Conservation (phyloP, 495 filamentous ascomycete species). For the Daldinia caldariorum region DNA sequence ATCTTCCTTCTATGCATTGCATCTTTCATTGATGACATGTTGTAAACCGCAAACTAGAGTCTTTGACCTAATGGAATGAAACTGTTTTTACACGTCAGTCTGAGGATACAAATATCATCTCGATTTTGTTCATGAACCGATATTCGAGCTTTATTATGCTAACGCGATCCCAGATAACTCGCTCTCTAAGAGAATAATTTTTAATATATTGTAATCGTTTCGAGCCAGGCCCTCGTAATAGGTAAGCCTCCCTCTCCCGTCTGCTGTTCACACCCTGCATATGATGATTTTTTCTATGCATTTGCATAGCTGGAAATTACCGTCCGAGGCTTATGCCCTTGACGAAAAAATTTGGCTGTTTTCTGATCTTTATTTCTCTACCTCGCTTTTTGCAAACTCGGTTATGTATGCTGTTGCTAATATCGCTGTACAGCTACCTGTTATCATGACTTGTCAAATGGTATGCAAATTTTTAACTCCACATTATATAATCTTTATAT, state of each 20-base stretch:
- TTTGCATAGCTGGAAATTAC: conserved; percentile 99
- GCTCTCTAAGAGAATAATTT: background rate
- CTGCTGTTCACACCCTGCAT: conserved; percentile 22
- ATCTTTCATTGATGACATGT: conserved; percentile 63
- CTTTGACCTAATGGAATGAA: conserved; percentile 99
- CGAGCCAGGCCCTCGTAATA: background rate
- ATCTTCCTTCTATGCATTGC: conserved; percentile 6
- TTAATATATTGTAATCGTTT: background rate
- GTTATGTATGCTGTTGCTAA: conserved; percentile 16
- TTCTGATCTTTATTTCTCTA: conserved; percentile 70
- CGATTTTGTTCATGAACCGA: conserved; percentile 12
- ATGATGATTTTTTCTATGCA: conserved; percentile 86
- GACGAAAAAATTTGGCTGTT: conserved; percentile 90
- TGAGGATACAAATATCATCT: conserved; percentile 65
- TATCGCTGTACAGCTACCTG: background rate
- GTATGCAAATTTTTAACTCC: conserved; percentile 27
- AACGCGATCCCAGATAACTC: conserved; percentile 29
- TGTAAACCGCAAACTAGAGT: conserved; percentile 99
- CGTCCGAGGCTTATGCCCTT: conserved; percentile 85
- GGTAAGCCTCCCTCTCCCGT: conserved; percentile 19
- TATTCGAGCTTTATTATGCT: conserved; percentile 40
- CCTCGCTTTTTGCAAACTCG: background rate
- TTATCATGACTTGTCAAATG: background rate
- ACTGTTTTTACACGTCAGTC: conserved; percentile 99
- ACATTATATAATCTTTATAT: conserved; percentile 54